Percentiles rank a stretch among this genome's conserved stretches.
Conservation (phyloP, 2,329 filamentous ascomycete genomes). For the Neopestalotiopsis sp. region DNA sequence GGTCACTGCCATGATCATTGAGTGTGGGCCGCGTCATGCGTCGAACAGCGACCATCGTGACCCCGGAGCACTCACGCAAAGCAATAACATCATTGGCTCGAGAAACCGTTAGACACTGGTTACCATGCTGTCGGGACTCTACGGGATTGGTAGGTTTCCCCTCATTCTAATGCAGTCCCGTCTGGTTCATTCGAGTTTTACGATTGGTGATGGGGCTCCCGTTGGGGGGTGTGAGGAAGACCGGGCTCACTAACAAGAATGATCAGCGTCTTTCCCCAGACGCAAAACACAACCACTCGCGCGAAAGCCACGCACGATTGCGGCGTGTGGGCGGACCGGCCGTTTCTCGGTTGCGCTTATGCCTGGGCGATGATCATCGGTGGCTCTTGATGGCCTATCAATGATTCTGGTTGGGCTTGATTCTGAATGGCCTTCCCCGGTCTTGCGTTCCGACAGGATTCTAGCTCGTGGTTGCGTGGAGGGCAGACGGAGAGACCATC, state of each 20-base stretch:
- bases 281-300: neutral
- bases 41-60: neutral
- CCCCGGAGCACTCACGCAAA: neutral
- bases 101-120: neutral
- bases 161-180: neutral
- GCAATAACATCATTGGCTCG: neutral
- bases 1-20: neutral
- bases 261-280: neutral
- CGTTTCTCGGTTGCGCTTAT: conserved; percentile 14
- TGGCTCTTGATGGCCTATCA: neutral
- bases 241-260: neutral
- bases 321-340: conserved; percentile 1
- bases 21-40: neutral
- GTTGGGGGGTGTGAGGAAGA: neutral
- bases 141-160: neutral
- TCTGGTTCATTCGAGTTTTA: neutral
- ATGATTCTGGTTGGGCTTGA: neutral
- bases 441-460: neutral
- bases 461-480: neutral
- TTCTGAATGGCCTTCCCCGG: neutral
- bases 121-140: neutral
- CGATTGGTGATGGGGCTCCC: neutral
- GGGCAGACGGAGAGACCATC: neutral
- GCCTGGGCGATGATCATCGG: conserved; percentile 8
- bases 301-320: neutral